Conservation (phyloP, 768 basidiomycete genomes). For the Pluteus cervinus region DNA sequence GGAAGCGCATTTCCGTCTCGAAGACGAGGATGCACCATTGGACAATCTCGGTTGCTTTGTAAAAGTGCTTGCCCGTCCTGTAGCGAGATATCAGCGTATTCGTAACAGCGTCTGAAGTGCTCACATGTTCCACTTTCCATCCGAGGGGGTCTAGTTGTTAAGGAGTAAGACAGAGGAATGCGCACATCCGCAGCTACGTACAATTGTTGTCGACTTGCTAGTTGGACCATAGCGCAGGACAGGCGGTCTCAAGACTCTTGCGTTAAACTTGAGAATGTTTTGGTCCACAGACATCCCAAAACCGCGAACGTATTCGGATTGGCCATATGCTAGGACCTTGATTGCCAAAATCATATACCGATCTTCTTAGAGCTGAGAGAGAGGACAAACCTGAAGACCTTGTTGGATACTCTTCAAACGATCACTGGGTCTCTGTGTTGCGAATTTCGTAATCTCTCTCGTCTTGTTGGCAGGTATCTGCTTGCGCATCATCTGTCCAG, state of each 20-base stretch:
- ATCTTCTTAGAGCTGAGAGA: neutral
- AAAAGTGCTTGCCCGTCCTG: slow-evolving; percentile 70
- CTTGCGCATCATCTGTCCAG: slow-evolving; percentile 69
- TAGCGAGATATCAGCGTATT: slow-evolving; percentile 36
- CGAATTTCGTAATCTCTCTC: slow-evolving; percentile 55
- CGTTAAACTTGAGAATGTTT: slow-evolving; percentile 46
- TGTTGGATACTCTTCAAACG: slow-evolving; percentile 48
- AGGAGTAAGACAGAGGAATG: slow-evolving; percentile 5
- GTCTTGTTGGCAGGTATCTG: slow-evolving; percentile 66
- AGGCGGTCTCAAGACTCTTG: slow-evolving; percentile 56
- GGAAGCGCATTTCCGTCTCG: slow-evolving; percentile 51
- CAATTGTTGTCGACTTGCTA: slow-evolving; percentile 48
- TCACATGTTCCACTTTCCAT: slow-evolving; percentile 79
- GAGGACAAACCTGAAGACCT: slow-evolving; percentile 43
- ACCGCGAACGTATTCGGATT: slow-evolving; percentile 63
- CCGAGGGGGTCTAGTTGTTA: slow-evolving; percentile 43
- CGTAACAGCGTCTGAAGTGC: slow-evolving; percentile 15
- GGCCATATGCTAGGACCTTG: slow-evolving; percentile 46
- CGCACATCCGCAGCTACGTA: slow-evolving; percentile 24
- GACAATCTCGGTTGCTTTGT: slow-evolving; percentile 41
- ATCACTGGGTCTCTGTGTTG: slow-evolving; percentile 55
- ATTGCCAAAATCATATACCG: neutral
- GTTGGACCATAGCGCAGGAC: slow-evolving; percentile 57
- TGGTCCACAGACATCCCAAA: slow-evolving; percentile 61
- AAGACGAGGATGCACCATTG: slow-evolving; percentile 64